Conservation (phyloP, 257 asterid genomes). For the Solanum medicagineum region DNA sequence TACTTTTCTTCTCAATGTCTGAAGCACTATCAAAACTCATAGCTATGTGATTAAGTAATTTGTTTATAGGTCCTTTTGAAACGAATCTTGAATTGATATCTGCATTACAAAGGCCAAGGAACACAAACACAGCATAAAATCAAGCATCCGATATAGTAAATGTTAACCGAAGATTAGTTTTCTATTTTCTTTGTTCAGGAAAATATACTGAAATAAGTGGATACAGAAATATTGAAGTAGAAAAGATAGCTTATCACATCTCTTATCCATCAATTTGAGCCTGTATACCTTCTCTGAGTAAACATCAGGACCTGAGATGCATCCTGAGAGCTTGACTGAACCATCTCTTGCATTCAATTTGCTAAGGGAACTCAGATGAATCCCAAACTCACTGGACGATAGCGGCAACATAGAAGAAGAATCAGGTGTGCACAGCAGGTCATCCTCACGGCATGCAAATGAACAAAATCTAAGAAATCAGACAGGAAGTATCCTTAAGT, state of each 20-base stretch:
- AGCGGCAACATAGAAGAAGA: constrained; percentile 58
- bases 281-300: constrained; percentile 51
- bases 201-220: constrained; percentile 13
- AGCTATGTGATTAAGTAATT: too few species aligned
- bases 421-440: constrained; percentile 46
- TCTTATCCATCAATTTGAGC: not conserved
- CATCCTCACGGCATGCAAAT: constrained; percentile 47
- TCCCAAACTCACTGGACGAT: constrained; percentile 52
- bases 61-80: not conserved
- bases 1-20: constrained; percentile 32
- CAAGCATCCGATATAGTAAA: not conserved
- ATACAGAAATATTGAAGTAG: constrained; percentile 74
- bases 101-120: constrained; percentile 23
- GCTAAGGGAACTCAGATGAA: constrained; percentile 34
- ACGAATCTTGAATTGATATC: constrained; percentile 92
- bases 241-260: not conserved
- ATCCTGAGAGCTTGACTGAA: constrained; percentile 34
- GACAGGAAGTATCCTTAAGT: not conserved
- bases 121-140: constrained; percentile 13
- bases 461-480: constrained; percentile 4
- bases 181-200: not conserved
- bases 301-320: constrained; percentile 24
- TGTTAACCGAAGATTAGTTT: not conserved
- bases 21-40: not conserved
- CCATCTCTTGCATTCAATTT: constrained; percentile 38